Conservation (phyloP, 352 stramenopile genomes). For the Phytophthora aleatoria region DNA sequence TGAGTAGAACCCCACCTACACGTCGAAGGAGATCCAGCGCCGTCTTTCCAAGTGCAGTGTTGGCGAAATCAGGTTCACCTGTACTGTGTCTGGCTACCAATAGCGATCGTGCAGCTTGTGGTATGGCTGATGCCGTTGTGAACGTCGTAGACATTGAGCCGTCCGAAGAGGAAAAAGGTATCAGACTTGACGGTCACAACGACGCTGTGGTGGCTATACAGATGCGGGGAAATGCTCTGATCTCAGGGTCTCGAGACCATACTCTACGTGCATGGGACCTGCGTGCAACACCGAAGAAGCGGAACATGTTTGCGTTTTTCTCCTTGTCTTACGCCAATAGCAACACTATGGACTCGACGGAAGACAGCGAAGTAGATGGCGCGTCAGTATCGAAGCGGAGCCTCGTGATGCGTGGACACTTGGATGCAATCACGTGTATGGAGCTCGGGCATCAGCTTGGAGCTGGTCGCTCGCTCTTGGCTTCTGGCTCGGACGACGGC, state of each 20-base stretch:
- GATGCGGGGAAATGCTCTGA: constrained; percentile 60
- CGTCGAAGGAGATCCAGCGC: constrained; percentile 32
- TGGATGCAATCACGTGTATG: constrained; percentile 62
- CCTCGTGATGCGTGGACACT: constrained; percentile 69
- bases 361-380: constrained; percentile 54
- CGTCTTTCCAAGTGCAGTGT: constrained; percentile 27
- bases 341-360: constrained; percentile 16
- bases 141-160: constrained; percentile 48
- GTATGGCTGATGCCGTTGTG: constrained; percentile 44
- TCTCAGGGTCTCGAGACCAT: constrained; percentile 74
- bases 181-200: constrained; percentile 61
- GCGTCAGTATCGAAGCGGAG: constrained; percentile 63
- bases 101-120: constrained; percentile 56
- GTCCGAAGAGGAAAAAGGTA: constrained; percentile 33
- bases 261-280: constrained; percentile 81
- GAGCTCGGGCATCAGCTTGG: constrained; percentile 78
- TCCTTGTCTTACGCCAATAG: constrained; percentile 27
- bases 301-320: constrained; percentile 72
- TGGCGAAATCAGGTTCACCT: constrained; percentile 36
- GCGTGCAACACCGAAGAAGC: constrained; percentile 57
- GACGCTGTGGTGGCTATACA: constrained; percentile 62
- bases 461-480: constrained; percentile 57
- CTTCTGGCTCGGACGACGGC: constrained; percentile 69
- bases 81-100: constrained; percentile 64
- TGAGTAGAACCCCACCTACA: constrained; percentile 30